These are phyloP conservation scores for Pseudomassariella vexata DNA, from an alignment of 2,329 filamentous ascomycete species.

Conservation along the genomic window DNA sequence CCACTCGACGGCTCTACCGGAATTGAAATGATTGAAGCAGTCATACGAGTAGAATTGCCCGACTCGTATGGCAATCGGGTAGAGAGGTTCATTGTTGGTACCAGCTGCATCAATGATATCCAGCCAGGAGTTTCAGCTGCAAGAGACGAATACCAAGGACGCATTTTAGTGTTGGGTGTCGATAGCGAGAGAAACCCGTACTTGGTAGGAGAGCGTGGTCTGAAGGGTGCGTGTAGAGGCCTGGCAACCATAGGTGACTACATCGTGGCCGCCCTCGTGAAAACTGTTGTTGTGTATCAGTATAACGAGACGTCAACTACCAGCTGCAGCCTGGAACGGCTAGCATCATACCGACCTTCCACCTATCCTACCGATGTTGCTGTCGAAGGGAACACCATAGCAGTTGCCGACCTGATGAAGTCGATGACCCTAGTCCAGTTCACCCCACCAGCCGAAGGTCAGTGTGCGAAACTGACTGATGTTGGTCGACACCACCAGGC, in stretches of 20 bases:
- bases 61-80: constrained; percentile 48
- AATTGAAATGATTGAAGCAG: constrained; percentile 75
- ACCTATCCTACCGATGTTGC: constrained; percentile 80
- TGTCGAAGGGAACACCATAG: constrained; percentile 68
- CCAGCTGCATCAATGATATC: constrained; percentile 68
- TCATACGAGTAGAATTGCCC: constrained; percentile 69
- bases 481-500: constrained; percentile 75
- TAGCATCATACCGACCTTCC: constrained; percentile 72
- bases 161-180: constrained; percentile 81
- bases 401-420: constrained; percentile 90
- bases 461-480: constrained; percentile 63
- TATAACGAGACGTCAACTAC: constrained; percentile 51
- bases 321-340: constrained; percentile 57
- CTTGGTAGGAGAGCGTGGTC: constrained; percentile 59
- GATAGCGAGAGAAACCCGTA: constrained; percentile 69
- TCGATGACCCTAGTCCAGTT: constrained; percentile 77
- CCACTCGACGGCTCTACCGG: constrained; percentile 43
- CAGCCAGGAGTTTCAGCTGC: too few species aligned
- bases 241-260: constrained; percentile 68
- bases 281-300: constrained; percentile 64
- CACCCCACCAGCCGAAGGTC: constrained; percentile 47
- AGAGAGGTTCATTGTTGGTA: constrained; percentile 89
- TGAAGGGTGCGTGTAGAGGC: constrained; percentile 77
- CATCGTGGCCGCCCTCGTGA: constrained; percentile 82
- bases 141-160: constrained; percentile 54